These are phyloP conservation scores for Magnolia changhungtana DNA, from an alignment of 164 flowering plant genomes.

Conservation along the genomic window DNA sequence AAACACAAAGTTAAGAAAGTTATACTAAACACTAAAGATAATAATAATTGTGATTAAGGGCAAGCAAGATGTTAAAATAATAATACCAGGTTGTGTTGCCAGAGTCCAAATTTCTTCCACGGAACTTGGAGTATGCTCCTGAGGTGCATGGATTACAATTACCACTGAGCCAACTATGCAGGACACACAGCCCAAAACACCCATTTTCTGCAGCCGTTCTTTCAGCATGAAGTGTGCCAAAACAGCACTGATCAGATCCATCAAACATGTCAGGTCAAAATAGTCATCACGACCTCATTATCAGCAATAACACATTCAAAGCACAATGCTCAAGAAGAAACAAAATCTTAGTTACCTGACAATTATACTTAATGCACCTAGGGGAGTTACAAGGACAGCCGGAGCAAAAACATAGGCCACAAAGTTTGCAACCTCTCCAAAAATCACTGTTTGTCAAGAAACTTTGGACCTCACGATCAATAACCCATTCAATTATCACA, in stretches of 20 bases:
- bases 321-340: not conserved
- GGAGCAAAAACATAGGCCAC: conserved; percentile 93
- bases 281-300: not conserved
- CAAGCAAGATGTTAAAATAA: not conserved
- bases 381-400: conserved; percentile 91
- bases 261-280: conserved; percentile 5
- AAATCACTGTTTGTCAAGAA: conserved; percentile 57
- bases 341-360: conserved; percentile 47
- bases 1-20: conserved; percentile 1
- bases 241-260: conserved; percentile 57
- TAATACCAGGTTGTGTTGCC: conserved; percentile 81
- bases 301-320: not conserved
- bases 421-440: conserved; percentile 90
- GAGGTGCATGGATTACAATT: conserved; percentile 90
- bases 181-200: conserved; percentile 74
- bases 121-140: conserved; percentile 75
- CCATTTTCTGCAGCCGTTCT: conserved; percentile 72
- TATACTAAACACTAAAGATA: not conserved
- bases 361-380: conserved; percentile 91
- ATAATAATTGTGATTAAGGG: not conserved
- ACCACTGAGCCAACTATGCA: conserved; percentile 92
- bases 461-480: conserved; percentile 4
- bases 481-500: conserved; percentile 1
- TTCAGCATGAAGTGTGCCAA: conserved; percentile 86
- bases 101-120: conserved; percentile 82